These are phyloP conservation scores for Eurotiales sp. DNA, from an alignment of 2,329 filamentous ascomycete genomes.

Conservation along the genomic window DNA sequence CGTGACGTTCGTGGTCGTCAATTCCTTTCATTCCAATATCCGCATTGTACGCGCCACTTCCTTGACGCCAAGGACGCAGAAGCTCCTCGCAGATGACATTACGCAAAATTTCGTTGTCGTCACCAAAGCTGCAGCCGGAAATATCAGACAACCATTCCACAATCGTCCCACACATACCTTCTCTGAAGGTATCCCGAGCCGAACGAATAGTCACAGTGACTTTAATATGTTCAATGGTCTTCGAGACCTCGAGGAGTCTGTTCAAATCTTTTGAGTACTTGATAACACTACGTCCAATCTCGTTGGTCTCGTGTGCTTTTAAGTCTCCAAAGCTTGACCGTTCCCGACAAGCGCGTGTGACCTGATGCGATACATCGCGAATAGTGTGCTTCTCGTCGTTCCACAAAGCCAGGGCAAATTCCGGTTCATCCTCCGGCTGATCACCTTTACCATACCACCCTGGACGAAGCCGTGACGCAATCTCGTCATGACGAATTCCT, in stretches of 20 bases:
- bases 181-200: conserved; percentile 88
- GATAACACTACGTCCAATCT: conserved; percentile 80
- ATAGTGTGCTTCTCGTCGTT: conserved; percentile 99
- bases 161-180: conserved; percentile 98
- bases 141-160: conserved; percentile 96
- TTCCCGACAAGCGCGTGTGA: conserved; percentile 80
- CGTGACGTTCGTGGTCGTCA: conserved; percentile 71
- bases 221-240: conserved; percentile 89
- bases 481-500: conserved; percentile 77
- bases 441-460: conserved; percentile 68
- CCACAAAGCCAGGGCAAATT: conserved; percentile 87
- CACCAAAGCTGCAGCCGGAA: conserved; percentile 77
- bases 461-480: conserved; percentile 68
- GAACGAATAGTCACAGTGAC: conserved; percentile 94
- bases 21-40: conserved; percentile 73
- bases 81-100: conserved; percentile 87
- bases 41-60: conserved; percentile 77
- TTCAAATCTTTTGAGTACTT: conserved; percentile 70
- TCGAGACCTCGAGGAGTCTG: conserved; percentile 71
- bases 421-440: conserved; percentile 59
- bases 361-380: conserved; percentile 82
- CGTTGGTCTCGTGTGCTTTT: conserved; percentile 84
- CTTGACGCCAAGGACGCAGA: conserved; percentile 79
- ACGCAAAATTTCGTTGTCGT: conserved; percentile 73
- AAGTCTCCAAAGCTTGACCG: conserved; percentile 64